Base-by-base conservation (phyloP, 768 basidiomycete genomes). In the Mycena kentingensis region DNA sequence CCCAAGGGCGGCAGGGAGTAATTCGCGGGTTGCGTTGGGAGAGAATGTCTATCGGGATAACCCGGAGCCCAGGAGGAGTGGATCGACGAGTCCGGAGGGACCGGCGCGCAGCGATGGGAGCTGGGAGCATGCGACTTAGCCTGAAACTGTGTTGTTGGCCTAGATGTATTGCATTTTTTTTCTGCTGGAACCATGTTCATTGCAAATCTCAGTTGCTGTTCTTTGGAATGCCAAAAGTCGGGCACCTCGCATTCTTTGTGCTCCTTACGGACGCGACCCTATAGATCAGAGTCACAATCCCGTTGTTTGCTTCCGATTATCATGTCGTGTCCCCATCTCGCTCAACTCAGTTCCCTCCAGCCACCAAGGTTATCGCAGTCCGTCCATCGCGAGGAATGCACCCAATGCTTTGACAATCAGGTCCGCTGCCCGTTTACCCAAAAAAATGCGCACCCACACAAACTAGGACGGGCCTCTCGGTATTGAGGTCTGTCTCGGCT, bases 361-460 rank as follows among this genome's bases (percentile, higher is more conserved):
- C 74, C 74, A 0, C 90, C 91, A 0, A 79, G 70, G 42, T 71
- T 87, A 0, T 84, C 81, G 4, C 87, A 93, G 55, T 79, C 80
- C 0, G 90, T 93, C 0, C 86, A 94, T 60, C 74, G 94, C 7
- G 93, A 97, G 70, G 95, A 98, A 69, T 99, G 96, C 65, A 97
- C 95, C 0, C 93, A 95, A 53, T 99, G 96, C 65, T 99, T 98
- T 66, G 95, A 98, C 69, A 84, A 82, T 63, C 95, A 98, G 82
- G 93, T 87, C 26, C 52, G 67, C 64, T 28, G 18, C 44, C 27
- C 42, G 25, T 4, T 25, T 31, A 29, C 35, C 22, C 35, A 43
- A 16, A 7, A 11, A 19, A 24, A 26, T 7, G 6, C 22, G 12
- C 27, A 39, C 19, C 36, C 28, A 27, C 42, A 37, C 44, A 50